These are phyloP conservation scores for Gnomoniopsis smithogilvyi DNA, from an alignment of 2,329 filamentous ascomycete genomes.

Conservation along the genomic window DNA sequence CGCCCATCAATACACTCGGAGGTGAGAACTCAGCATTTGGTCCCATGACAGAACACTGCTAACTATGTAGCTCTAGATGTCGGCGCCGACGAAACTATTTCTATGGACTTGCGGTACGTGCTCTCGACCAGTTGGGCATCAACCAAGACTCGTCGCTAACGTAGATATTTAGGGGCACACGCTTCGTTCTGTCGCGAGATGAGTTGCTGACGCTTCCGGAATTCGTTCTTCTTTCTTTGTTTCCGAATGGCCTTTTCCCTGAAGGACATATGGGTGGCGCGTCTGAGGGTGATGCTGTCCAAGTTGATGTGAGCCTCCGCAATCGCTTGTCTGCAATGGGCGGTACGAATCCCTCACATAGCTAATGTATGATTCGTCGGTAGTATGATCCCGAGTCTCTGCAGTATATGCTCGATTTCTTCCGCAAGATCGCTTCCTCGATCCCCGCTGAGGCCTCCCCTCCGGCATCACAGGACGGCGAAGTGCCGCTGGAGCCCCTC, in stretches of 20 bases:
- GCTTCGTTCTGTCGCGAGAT: slow-evolving; percentile 91
- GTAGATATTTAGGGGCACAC: slow-evolving; percentile 65
- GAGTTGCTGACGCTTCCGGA: slow-evolving; percentile 94
- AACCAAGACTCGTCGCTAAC: background rate
- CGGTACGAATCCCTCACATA: background rate
- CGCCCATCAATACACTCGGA: slow-evolving; percentile 85
- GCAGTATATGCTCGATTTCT: slow-evolving; percentile 99
- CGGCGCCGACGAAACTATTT: slow-evolving; percentile 88
- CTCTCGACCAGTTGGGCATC: background rate
- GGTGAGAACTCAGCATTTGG: slow-evolving; percentile 46
- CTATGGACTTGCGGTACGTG: slow-evolving; percentile 83
- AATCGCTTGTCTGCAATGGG: background rate
- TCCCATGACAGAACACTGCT: slow-evolving; percentile 19
- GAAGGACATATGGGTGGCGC: slow-evolving; percentile 95
- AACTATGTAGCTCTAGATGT: slow-evolving; percentile 53
- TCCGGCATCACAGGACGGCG: slow-evolving; percentile 59
- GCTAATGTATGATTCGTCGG: slow-evolving; percentile 19
- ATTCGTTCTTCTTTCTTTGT: slow-evolving; percentile 95
- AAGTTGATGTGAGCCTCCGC: slow-evolving; percentile 72
- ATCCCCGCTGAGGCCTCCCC: slow-evolving; percentile 76
- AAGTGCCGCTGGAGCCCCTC: slow-evolving; percentile 71
- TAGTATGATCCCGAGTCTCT: slow-evolving; percentile 96
- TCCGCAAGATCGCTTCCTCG: slow-evolving; percentile 92
- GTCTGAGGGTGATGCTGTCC: slow-evolving; percentile 89
- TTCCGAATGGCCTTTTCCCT: slow-evolving; percentile 96